Conservation (phyloP, 2,329 filamentous ascomycete genomes). For the Trichoderma sp. region DNA sequence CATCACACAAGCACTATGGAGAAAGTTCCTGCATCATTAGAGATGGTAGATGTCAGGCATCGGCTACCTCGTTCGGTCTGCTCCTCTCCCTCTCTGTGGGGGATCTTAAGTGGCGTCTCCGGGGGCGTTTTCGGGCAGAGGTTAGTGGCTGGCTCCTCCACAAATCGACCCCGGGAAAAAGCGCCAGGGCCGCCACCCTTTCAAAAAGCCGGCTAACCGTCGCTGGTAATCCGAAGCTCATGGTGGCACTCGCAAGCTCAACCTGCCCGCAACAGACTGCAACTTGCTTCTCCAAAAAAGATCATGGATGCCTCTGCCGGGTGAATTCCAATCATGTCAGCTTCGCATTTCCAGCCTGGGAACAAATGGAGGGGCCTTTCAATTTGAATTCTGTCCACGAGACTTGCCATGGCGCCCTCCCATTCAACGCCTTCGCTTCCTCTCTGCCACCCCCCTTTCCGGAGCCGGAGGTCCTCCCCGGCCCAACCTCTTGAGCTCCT, state of each 20-base stretch:
- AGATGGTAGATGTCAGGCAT: not conserved
- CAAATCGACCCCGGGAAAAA: not conserved
- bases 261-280: not conserved
- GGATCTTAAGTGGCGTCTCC: not conserved
- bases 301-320: not conserved
- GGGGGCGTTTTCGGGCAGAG: not conserved
- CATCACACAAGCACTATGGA: not conserved
- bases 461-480: not conserved
- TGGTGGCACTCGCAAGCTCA: not conserved
- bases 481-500: not conserved
- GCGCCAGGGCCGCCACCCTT: not conserved
- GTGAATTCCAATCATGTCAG: not conserved
- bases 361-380: not conserved
- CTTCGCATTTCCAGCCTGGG: conserved; percentile 10
- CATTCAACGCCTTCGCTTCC: not conserved
- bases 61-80: not conserved
- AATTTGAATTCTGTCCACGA: not conserved
- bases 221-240: conserved; percentile 19
- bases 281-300: not conserved
- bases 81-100: not conserved
- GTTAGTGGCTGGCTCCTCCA: not conserved
- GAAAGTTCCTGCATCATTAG: not conserved
- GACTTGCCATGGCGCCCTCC: not conserved
- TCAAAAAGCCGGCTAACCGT: conserved; percentile 15
- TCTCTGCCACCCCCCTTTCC: conserved; percentile 10